Evolutionary conservation across 108 stramenopile species (phyloP).

Genomic region (Pelagomonas calceolata): DNA sequence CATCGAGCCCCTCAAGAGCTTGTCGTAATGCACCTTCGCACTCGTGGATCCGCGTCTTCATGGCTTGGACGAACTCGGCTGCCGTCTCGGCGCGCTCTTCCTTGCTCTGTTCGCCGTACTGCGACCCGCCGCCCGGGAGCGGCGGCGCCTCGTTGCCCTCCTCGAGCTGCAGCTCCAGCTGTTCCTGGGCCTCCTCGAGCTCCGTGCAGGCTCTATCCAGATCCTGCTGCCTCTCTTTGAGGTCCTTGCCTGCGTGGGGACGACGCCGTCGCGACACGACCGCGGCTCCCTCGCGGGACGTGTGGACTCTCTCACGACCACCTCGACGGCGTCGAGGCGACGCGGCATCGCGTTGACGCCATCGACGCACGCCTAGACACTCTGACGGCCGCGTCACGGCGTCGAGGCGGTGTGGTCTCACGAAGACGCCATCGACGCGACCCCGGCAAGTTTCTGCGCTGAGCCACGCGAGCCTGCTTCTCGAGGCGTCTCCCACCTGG

Average conservation of each 20-base stretch:
- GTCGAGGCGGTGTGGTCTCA: no score
- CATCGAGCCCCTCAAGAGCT: not conserved
- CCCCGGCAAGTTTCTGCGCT: no score
- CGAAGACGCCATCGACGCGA: no score
- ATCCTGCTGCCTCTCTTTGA: not conserved
- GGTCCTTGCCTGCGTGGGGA: no score
- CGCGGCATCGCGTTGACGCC: no score
- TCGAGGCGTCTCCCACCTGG: constrained; percentile 1
- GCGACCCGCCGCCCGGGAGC: not conserved
- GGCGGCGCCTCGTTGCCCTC: not conserved
- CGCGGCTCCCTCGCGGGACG: no score
- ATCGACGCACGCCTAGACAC: not conserved
- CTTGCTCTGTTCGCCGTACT: not conserved
- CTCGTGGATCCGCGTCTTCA: not conserved
- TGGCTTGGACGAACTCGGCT: not conserved
- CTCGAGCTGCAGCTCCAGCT: not conserved
- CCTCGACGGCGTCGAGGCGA: no score
- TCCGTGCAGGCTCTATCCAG: constrained; percentile 2
- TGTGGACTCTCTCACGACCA: no score
- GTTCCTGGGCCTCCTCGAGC: constrained; percentile 11
- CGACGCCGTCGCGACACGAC: no score
- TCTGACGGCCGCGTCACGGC: not conserved
- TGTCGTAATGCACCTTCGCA: not conserved
- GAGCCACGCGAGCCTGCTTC: not conserved
- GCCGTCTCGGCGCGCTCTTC: not conserved